phyloP scores from a whole-genome alignment of 202 grass and related monocot species.

The Zoysia matrella region DNA sequence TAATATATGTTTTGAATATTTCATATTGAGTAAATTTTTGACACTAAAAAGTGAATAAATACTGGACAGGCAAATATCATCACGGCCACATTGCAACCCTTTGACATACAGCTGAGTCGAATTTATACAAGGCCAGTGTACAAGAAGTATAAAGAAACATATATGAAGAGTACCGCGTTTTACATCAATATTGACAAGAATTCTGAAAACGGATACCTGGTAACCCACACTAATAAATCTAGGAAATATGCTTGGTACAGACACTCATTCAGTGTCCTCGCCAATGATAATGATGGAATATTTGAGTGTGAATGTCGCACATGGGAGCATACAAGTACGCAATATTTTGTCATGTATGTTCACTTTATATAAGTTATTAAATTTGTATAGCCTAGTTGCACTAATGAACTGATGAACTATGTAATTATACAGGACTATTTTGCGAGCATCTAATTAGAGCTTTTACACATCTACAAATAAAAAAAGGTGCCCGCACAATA shows the following conservation, averaged over 20 bases:
- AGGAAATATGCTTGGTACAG: not conserved
- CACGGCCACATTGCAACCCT: not conserved
- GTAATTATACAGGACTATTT: too few relatives aligned
- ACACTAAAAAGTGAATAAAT: too few relatives aligned
- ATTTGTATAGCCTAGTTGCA: too few relatives aligned
- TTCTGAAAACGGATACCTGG: not conserved
- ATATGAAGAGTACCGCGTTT: not conserved
- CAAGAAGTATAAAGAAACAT: too few relatives aligned
- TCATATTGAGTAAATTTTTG: too few relatives aligned
- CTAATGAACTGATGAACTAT: too few relatives aligned
- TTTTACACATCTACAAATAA: not conserved
- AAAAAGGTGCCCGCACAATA: not conserved
- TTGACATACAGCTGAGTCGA: too few relatives aligned
- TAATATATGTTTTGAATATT: too few relatives aligned
- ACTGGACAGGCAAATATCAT: not conserved
- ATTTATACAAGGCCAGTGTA: too few relatives aligned
- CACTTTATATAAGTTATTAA: too few relatives aligned
- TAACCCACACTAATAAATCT: not conserved
- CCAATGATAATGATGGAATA: not conserved
- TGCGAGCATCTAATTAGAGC: too few relatives aligned
- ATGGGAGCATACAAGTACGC: slow-evolving; percentile 1
- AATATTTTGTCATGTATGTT: too few relatives aligned
- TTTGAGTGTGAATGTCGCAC: slow-evolving; percentile 1
- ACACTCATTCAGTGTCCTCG: not conserved
- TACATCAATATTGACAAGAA: not conserved